A percentile compares a stretch with the other conserved stretches of the same genome.
Conservation (phyloP, 2,329 filamentous ascomycete genomes). For the Ascochyta lentis region DNA sequence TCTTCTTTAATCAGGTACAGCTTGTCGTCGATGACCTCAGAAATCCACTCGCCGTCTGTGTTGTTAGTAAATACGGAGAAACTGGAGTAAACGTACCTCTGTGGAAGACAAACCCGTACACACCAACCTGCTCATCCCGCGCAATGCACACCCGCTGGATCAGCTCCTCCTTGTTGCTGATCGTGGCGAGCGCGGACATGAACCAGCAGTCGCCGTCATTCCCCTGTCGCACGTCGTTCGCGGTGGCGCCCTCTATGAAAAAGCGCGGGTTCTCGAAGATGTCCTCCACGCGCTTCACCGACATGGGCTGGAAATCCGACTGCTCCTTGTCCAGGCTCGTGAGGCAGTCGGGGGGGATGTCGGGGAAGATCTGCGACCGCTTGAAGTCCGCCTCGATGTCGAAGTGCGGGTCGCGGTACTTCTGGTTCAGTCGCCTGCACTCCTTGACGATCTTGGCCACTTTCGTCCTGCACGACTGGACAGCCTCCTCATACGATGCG, state of each 20-base stretch:
- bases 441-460: constrained; percentile 65
- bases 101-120: constrained; percentile 86
- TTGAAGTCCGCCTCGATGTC: constrained; percentile 82
- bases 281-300: constrained; percentile 75
- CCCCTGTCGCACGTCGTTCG: constrained; percentile 81
- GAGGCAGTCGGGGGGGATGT: constrained; percentile 56
- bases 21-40: constrained; percentile 90
- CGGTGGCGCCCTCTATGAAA: constrained; percentile 77
- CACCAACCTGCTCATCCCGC: constrained; percentile 74
- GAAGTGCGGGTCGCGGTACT: constrained; percentile 86
- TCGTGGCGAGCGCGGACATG: constrained; percentile 77
- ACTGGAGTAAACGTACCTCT: constrained; percentile 55
- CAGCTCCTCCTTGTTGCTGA: constrained; percentile 74
- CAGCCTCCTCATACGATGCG: constrained; percentile 76
- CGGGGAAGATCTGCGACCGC: constrained; percentile 41
- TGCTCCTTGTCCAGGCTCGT: constrained; percentile 54
- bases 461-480: constrained; percentile 68
- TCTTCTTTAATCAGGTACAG: constrained; percentile 82
- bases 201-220: constrained; percentile 85
- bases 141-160: constrained; percentile 78
- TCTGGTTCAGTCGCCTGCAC: constrained; percentile 80
- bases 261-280: constrained; percentile 80
- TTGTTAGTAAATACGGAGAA: neutral
- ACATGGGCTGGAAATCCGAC: constrained; percentile 65
- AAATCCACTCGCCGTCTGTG: constrained; percentile 85